Conservation (phyloP, 2,329 filamentous ascomycete genomes). For the Periconia sp. region DNA sequence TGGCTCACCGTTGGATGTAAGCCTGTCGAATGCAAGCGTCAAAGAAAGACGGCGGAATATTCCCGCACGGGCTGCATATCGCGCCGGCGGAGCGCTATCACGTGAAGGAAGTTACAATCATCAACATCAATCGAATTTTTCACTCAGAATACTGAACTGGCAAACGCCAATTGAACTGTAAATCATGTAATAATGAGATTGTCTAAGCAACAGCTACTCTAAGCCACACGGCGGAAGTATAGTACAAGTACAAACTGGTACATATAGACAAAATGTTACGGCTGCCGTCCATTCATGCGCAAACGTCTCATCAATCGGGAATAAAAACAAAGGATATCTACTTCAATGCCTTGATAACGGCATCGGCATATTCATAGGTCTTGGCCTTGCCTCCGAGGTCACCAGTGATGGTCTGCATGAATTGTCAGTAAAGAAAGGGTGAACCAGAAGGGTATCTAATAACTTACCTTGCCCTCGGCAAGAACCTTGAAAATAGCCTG, state of each 20-base stretch:
- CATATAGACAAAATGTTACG: conserved; percentile 43
- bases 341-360: conserved; percentile 74
- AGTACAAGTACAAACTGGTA: conserved; percentile 39
- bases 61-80: not conserved
- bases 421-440: conserved; percentile 21
- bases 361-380: conserved; percentile 89
- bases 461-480: conserved; percentile 81
- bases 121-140: not conserved
- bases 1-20: not conserved
- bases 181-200: not conserved
- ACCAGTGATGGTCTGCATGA: conserved; percentile 72
- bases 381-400: conserved; percentile 96
- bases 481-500: conserved; percentile 93
- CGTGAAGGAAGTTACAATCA: conserved; percentile 6
- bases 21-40: not conserved
- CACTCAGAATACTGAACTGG: no score
- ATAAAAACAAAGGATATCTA: conserved; percentile 28
- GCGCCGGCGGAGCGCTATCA: not conserved
- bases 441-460: not conserved
- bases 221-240: conserved; percentile 33
- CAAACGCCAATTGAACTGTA: not conserved
- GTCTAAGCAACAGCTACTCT: conserved; percentile 5
- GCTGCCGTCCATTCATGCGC: conserved; percentile 26
- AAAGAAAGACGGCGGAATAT: not conserved
- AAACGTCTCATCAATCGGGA: conserved; percentile 26